A percentile compares a stretch with the other conserved stretches of the same genome.
phyloP scores from a whole-genome alignment of 2,329 filamentous ascomycete genomes.

The Coniochaeta ligniaria region DNA sequence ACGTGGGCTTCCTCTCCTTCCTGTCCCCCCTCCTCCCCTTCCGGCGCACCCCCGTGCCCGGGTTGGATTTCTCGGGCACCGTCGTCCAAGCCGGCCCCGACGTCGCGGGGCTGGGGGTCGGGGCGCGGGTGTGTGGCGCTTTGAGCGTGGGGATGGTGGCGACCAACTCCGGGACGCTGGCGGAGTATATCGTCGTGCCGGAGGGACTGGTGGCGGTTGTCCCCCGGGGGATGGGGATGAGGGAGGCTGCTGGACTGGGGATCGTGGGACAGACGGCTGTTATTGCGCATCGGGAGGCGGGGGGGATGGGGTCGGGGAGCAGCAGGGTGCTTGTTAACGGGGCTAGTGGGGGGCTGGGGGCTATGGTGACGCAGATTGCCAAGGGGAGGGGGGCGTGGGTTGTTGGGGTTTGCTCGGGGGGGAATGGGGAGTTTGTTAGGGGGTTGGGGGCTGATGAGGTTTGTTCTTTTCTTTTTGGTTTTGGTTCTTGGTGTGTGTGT shows the following conservation, averaged over 20 bases:
- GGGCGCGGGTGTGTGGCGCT: conserved; percentile 20
- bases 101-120: conserved; percentile 5
- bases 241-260: conserved; percentile 23
- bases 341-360: conserved; percentile 42
- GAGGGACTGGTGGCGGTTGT: conserved; percentile 18
- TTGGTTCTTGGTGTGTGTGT: too few relatives aligned
- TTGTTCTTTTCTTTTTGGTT: neutral
- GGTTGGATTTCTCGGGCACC: conserved; percentile 25
- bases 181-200: conserved; percentile 25
- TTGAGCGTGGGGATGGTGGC: conserved; percentile 16
- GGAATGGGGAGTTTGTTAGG: conserved; percentile 36
- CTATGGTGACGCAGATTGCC: conserved; percentile 35
- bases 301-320: conserved; percentile 10
- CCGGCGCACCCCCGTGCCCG: conserved; percentile 18
- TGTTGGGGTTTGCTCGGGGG: conserved; percentile 38
- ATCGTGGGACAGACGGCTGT: conserved; percentile 25
- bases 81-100: conserved; percentile 19
- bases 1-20: conserved; percentile 21
- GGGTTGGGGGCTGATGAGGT: conserved; percentile 41
- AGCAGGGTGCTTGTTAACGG: conserved; percentile 38
- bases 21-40: conserved; percentile 22
- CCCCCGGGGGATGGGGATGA: conserved; percentile 13
- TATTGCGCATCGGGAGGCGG: conserved; percentile 17
- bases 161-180: conserved; percentile 22
- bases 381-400: conserved; percentile 32